These are phyloP conservation scores for Gossypioides kirkii DNA, from an alignment of 345 rosid genomes.

Conservation along the genomic window DNA sequence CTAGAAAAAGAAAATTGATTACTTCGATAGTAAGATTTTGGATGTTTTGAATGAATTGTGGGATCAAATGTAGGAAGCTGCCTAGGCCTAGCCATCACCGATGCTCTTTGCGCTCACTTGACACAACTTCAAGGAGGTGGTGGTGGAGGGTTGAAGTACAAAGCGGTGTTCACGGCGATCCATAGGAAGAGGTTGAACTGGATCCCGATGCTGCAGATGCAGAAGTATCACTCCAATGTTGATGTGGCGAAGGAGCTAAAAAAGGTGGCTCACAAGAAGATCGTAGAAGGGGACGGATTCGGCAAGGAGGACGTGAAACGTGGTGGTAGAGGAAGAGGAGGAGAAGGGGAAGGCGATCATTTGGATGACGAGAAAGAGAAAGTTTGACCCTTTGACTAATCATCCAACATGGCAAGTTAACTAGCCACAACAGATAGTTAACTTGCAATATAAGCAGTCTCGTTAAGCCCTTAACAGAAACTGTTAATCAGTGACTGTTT, in stretches of 20 bases:
- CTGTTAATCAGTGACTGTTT: no score
- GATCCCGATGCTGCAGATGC: constrained; percentile 97
- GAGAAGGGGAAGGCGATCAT: constrained; percentile 19
- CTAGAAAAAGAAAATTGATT: not conserved
- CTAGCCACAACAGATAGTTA: no score
- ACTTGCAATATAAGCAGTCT: no score
- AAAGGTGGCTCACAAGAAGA: constrained; percentile 35
- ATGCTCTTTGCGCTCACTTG: constrained; percentile 75
- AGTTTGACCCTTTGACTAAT: no score
- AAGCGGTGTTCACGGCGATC: constrained; percentile 63
- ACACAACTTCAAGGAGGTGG: constrained; percentile 30
- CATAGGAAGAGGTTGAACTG: constrained; percentile 87
- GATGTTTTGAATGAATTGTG: not conserved
- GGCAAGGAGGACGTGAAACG: no score
- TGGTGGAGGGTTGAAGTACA: constrained; percentile 44
- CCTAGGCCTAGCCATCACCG: constrained; percentile 30
- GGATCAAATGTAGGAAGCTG: not conserved
- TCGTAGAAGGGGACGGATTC: constrained; percentile 19
- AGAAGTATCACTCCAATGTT: constrained; percentile 77
- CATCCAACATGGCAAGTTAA: no score
- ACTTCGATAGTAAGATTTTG: not conserved
- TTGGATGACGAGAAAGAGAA: constrained; percentile 24
- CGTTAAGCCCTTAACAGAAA: no score
- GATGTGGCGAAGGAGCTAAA: constrained; percentile 62
- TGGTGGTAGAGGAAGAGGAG: constrained; percentile 15